Conservation (phyloP, 371 early-diverging fungal genomes). For the Mortierella sp. region DNA sequence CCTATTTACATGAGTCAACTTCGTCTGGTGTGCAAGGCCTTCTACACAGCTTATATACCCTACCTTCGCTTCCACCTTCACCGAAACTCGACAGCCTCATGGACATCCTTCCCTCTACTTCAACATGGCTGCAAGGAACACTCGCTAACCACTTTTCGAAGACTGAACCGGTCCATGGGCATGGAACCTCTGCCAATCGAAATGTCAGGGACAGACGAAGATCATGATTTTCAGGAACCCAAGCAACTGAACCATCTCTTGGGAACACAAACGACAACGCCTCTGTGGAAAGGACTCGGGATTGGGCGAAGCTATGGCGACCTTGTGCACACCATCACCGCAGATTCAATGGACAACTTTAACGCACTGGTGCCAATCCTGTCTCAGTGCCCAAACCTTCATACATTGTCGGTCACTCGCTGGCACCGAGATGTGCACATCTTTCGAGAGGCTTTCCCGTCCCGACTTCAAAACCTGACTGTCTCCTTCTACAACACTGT, state of each 20-base stretch:
- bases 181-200: no score
- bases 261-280: slow-evolving; percentile 3
- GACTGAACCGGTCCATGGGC: no score
- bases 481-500: slow-evolving; percentile 36
- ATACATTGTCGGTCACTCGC: slow-evolving; percentile 23
- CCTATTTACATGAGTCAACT: slow-evolving; percentile 35
- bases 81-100: slow-evolving; percentile 30
- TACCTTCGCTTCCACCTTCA: slow-evolving; percentile 39
- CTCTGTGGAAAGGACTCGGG: background rate
- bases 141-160: background rate
- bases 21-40: slow-evolving; percentile 26
- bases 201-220: no score
- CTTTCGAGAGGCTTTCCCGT: slow-evolving; percentile 10
- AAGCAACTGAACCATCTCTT: no score
- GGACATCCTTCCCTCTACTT: slow-evolving; percentile 32
- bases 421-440: slow-evolving; percentile 23
- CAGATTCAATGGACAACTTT: slow-evolving; percentile 39
- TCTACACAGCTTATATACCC: slow-evolving; percentile 27
- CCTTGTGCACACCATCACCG: slow-evolving; percentile 26
- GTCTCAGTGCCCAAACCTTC: slow-evolving; percentile 26
- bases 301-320: slow-evolving; percentile 7
- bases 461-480: slow-evolving; percentile 15
- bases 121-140: background rate
- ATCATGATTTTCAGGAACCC: no score
- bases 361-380: slow-evolving; percentile 18